Percentiles rank a stretch among this genome's conserved stretches.
phyloP scores from a whole-genome alignment of 345 rosid species.

The Euphorbia pulcherrima region DNA sequence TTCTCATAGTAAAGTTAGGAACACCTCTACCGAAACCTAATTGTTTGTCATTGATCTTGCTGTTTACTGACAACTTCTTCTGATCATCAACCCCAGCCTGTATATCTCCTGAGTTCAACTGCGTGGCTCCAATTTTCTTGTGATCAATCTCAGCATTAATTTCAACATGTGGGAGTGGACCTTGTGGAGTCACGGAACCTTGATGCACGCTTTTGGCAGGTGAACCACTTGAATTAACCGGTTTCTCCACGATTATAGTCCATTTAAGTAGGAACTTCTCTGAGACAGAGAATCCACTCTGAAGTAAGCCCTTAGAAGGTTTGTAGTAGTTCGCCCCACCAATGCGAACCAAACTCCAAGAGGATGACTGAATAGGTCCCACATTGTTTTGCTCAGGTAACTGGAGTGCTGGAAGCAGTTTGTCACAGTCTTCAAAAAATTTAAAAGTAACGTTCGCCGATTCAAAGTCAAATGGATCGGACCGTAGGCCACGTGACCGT shows the following conservation, averaged over 20 bases:
- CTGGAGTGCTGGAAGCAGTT: slow-evolving; percentile 52
- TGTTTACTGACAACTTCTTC: slow-evolving; percentile 31
- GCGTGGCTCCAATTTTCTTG: slow-evolving; percentile 33
- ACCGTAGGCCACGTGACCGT: slow-evolving; percentile 52
- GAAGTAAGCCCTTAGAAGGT: slow-evolving; percentile 67
- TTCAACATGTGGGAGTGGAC: slow-evolving; percentile 25
- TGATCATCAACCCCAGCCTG: slow-evolving; percentile 36
- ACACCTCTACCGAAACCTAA: slow-evolving; percentile 66
- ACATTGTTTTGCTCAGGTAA: slow-evolving; percentile 39
- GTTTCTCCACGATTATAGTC: slow-evolving; percentile 51
- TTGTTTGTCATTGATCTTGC: slow-evolving; percentile 36
- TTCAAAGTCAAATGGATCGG: slow-evolving; percentile 73
- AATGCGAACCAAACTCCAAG: slow-evolving; percentile 72
- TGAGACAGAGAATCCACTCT: slow-evolving; percentile 63
- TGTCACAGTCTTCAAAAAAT: slow-evolving; percentile 68
- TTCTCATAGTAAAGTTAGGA: slow-evolving; percentile 62
- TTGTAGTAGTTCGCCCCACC: slow-evolving; percentile 71
- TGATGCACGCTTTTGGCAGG: slow-evolving; percentile 21
- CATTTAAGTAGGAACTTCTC: slow-evolving; percentile 64
- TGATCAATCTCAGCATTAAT: slow-evolving; percentile 24
- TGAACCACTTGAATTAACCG: slow-evolving; percentile 28
- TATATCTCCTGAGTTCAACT: slow-evolving; percentile 20
- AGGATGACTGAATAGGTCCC: slow-evolving; percentile 55
- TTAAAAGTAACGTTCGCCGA: slow-evolving; percentile 52
- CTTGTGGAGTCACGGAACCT: slow-evolving; percentile 30